A percentile compares a stretch with the other conserved stretches of the same genome.
Evolutionary conservation across 2,329 filamentous ascomycete species (phyloP).

Genomic region (Ascochyta viciae-villosae): DNA sequence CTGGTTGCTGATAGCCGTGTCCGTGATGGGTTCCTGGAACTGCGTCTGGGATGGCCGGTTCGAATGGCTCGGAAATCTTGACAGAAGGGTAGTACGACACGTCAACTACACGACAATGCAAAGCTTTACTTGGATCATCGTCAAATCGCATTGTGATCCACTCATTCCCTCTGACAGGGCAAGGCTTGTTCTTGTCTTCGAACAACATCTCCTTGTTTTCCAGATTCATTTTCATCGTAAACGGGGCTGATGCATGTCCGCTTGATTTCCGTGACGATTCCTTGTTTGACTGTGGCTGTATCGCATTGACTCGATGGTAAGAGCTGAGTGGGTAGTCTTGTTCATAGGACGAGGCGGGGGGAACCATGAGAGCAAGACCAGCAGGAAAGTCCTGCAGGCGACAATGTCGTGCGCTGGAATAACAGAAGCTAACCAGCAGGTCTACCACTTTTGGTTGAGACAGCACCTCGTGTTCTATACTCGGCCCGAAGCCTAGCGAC

Average conservation of each 20-base stretch:
- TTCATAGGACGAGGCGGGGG: conserved; percentile 40
- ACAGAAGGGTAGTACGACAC: conserved; percentile 55
- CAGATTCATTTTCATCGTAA: conserved; percentile 42
- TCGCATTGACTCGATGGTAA: neutral
- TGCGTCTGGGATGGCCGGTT: conserved; percentile 11
- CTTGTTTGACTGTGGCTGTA: neutral
- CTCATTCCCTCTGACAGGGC: conserved; percentile 55
- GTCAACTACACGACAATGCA: conserved; percentile 61
- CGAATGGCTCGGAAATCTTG: conserved; percentile 34
- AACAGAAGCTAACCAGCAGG: conserved; percentile 83
- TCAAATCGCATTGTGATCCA: conserved; percentile 58
- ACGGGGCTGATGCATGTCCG: neutral
- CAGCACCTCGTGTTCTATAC: conserved; percentile 82
- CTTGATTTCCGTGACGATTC: neutral
- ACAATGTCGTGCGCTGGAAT: conserved; percentile 58
- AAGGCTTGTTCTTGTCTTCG: conserved; percentile 31
- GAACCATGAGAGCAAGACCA: conserved; percentile 63
- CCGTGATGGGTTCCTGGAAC: neutral
- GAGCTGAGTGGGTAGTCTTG: conserved; percentile 17
- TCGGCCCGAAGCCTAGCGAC: conserved; percentile 82
- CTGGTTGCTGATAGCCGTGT: neutral
- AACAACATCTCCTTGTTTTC: conserved; percentile 54
- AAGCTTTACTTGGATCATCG: conserved; percentile 19
- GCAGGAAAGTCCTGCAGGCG: conserved; percentile 63
- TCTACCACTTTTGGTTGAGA: conserved; percentile 84